Evolutionary conservation across 768 basidiomycete genomes (phyloP).

Genomic region (Rhodosporidiobolus sp.): DNA sequence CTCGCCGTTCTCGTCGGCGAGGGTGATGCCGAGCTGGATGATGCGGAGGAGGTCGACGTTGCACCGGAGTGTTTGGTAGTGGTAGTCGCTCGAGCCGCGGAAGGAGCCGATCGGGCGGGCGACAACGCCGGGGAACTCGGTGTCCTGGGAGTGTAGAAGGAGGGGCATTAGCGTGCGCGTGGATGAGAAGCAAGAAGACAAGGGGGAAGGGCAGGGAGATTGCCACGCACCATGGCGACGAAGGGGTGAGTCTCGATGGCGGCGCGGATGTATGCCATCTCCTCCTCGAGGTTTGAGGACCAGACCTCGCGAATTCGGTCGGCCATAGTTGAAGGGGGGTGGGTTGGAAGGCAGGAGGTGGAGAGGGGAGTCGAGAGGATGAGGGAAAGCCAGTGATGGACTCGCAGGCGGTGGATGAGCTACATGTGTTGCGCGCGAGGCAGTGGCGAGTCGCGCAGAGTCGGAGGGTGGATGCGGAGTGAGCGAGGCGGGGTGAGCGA

Average conservation of each 20-base stretch:
- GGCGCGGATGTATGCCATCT: constrained; percentile 83
- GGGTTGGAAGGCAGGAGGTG: background rate
- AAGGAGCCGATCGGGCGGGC: constrained; percentile 94
- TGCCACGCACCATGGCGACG: constrained; percentile 76
- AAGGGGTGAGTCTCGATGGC: constrained; percentile 85
- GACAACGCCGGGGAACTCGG: constrained; percentile 97
- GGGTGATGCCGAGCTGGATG: constrained; percentile 93
- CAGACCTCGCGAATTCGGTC: constrained; percentile 82
- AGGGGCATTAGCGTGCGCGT: constrained; percentile 8
- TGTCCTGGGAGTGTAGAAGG: constrained; percentile 62
- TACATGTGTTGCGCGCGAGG: too few relatives aligned
- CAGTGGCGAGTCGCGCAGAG: too few relatives aligned
- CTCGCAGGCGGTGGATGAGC: too few relatives aligned
- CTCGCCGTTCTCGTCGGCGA: constrained; percentile 90
- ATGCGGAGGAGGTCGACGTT: constrained; percentile 97
- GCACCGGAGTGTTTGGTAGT: constrained; percentile 97
- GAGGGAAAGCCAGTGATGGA: background rate
- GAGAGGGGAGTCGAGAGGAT: background rate
- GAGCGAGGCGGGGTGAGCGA: too few relatives aligned
- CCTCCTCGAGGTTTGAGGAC: constrained; percentile 84
- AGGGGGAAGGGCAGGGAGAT: background rate
- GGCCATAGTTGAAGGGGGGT: background rate
- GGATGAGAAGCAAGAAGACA: too few relatives aligned
- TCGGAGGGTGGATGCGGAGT: too few relatives aligned
- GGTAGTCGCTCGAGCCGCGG: constrained; percentile 95